These are phyloP conservation scores for Podila horticola DNA, from an alignment of 192 early-diverging fungal genomes.

Conservation along the genomic window DNA sequence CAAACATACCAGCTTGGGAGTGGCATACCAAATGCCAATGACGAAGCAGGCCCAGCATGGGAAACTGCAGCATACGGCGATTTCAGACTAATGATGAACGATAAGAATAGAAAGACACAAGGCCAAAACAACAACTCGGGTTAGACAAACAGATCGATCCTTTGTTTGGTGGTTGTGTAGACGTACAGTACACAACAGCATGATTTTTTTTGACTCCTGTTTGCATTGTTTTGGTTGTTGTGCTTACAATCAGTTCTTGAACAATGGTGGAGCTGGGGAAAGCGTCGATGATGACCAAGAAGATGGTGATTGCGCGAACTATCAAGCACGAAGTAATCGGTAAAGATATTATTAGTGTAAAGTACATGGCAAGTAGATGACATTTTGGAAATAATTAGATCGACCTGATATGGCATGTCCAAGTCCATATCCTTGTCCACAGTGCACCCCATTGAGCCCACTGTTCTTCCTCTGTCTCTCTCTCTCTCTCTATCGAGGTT, in stretches of 20 bases:
- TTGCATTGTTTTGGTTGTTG: neutral
- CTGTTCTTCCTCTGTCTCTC: no score
- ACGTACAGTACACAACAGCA: neutral
- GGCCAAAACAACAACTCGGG: neutral
- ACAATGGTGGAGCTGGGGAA: conserved; percentile 45
- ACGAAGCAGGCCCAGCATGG: conserved; percentile 53
- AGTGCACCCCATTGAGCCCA: no score
- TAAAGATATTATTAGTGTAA: neutral
- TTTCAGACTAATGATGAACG: conserved; percentile 33
- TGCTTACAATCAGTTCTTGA: conserved; percentile 47
- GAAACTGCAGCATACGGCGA: conserved; percentile 50
- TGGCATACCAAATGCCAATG: conserved; percentile 49
- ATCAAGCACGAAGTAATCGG: neutral
- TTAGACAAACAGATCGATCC: no score
- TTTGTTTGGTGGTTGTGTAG: neutral
- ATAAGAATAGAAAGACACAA: neutral
- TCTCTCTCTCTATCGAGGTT: no score
- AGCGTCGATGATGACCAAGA: conserved; percentile 47
- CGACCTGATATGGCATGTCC: no score
- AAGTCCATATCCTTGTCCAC: no score
- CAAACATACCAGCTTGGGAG: conserved; percentile 43
- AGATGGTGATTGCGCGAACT: conserved; percentile 49
- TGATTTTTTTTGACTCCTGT: neutral
- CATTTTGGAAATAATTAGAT: no score
- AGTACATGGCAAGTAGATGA: no score